phyloP scores from a whole-genome alignment of 805 yeast species.

The Kurtzmaniella fragi region DNA sequence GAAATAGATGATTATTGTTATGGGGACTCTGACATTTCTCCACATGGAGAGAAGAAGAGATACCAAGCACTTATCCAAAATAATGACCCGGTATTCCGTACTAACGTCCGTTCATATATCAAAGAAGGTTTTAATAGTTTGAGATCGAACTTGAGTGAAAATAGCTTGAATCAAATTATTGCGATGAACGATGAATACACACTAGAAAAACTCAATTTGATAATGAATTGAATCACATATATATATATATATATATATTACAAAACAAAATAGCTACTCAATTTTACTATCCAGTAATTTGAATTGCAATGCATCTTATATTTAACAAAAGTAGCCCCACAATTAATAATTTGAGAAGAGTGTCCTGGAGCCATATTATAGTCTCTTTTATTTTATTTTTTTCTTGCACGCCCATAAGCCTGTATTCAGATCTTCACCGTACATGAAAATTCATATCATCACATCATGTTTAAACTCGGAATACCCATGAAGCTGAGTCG shows the following conservation, averaged over 20 bases:
- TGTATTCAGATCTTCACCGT: too few species aligned
- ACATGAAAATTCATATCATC: not conserved
- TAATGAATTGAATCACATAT: not conserved
- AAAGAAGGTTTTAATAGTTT: slow-evolving; percentile 22
- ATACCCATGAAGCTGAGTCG: not conserved
- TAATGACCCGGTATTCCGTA: slow-evolving; percentile 34
- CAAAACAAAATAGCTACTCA: too few species aligned
- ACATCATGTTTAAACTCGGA: too few species aligned
- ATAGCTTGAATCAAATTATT: slow-evolving; percentile 31
- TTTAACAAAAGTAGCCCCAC: too few species aligned
- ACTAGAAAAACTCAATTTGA: slow-evolving; percentile 22
- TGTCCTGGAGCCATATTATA: too few species aligned
- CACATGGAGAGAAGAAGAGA: slow-evolving; percentile 39
- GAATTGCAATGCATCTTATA: too few species aligned
- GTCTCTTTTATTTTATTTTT: too few species aligned
- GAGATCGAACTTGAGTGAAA: slow-evolving; percentile 16
- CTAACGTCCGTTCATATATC: slow-evolving; percentile 44
- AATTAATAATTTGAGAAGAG: too few species aligned
- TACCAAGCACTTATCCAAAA: slow-evolving; percentile 26
- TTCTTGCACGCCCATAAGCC: too few species aligned
- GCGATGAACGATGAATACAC: slow-evolving; percentile 32
- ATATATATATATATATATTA: too few species aligned
- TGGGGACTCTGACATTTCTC: slow-evolving; percentile 35
- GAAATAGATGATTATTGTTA: slow-evolving; percentile 40
- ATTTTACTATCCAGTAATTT: too few species aligned